A percentile compares a stretch with the other conserved stretches of the same genome.
Conservation (phyloP, 495 filamentous ascomycete genomes). For the Chaetomidium leptoderma region DNA sequence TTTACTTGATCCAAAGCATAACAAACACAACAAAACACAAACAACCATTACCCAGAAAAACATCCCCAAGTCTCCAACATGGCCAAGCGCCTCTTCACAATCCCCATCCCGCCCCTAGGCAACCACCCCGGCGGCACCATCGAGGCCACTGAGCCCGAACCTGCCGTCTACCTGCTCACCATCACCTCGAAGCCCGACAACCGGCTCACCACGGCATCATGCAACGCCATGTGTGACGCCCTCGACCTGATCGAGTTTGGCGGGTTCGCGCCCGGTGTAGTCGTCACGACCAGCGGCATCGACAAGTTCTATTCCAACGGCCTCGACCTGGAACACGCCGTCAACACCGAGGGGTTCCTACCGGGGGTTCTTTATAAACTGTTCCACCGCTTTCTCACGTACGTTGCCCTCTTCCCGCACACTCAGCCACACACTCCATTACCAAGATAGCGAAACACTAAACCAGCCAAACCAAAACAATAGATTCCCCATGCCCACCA, state of each 20-base stretch:
- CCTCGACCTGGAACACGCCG: conserved; percentile 59
- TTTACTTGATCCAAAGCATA: too few species aligned
- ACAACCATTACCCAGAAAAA: conserved; percentile 4
- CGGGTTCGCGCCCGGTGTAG: conserved; percentile 60
- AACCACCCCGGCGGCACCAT: conserved; percentile 48
- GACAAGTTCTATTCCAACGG: conserved; percentile 81
- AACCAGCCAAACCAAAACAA: conserved; percentile 36
- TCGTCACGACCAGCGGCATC: conserved; percentile 69
- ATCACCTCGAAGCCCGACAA: conserved; percentile 70
- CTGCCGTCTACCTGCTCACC: conserved; percentile 65
- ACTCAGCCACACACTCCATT: not conserved
- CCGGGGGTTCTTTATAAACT: conserved; percentile 54
- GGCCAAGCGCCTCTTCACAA: conserved; percentile 35
- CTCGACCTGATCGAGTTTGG: conserved; percentile 68
- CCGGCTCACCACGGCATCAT: conserved; percentile 63
- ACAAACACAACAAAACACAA: not conserved
- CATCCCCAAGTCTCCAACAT: not conserved
- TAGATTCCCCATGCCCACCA: conserved; percentile 69
- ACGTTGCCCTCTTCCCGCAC: not conserved
- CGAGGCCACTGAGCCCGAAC: conserved; percentile 53
- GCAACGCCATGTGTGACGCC: conserved; percentile 59
- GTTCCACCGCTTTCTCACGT: conserved; percentile 57
- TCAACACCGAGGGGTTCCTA: conserved; percentile 49
- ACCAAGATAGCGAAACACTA: not conserved
- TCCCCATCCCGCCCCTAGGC: conserved; percentile 37